Evolutionary conservation across 148 eudicot genomes (phyloP), one percentile per base, ranked within the genome.

Genomic region (Simmondsia chinensis): DNA sequence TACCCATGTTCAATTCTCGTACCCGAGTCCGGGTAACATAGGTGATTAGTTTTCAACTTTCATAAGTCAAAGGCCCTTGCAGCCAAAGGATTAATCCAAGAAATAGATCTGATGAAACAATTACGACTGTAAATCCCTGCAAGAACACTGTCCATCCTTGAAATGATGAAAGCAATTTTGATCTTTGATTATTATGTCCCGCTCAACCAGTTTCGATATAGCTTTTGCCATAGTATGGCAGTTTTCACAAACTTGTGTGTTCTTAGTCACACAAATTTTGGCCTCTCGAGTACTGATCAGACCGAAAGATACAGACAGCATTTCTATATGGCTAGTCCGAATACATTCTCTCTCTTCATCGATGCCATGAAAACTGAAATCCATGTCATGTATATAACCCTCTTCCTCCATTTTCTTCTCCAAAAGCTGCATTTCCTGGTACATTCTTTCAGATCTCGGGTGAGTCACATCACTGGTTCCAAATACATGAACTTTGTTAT

Each of bases 381-480:
- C 72, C 18, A 53, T 5, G 10, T 29, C 54, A 7, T 48, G 55
- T 5, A 11, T 26, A 27, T 52, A 35, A 0, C 76, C 76, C 22
- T 65, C 52, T 25, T 62, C 54, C 50, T 66, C 71, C 36, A 63
- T 37, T 44, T 58, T 66, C 71, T 64, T 64, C 67, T 55, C 41
- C 53, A 74, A 54, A 53, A 55, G 8, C 24, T 58, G 65, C 11
- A 82, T 39, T 50, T 82, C 75, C 63, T 46, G 52, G 45, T 82
- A 66, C 47, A 82, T 45, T 38, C 21, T 47, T 54, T 68, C 66
- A 17, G 82, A 74, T 48, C 71, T 74, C 17, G 85, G 93, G 40
- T 82, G 93, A 10, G 85, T 72, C 39, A 56, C 66, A 57, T 82
- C 93, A 22, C 79, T 77, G 3, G 77, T 72, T 20, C 82, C 76